These are phyloP conservation scores for Colletotrichum somersetense DNA, from an alignment of 2,329 filamentous ascomycete species.

Conservation along the genomic window DNA sequence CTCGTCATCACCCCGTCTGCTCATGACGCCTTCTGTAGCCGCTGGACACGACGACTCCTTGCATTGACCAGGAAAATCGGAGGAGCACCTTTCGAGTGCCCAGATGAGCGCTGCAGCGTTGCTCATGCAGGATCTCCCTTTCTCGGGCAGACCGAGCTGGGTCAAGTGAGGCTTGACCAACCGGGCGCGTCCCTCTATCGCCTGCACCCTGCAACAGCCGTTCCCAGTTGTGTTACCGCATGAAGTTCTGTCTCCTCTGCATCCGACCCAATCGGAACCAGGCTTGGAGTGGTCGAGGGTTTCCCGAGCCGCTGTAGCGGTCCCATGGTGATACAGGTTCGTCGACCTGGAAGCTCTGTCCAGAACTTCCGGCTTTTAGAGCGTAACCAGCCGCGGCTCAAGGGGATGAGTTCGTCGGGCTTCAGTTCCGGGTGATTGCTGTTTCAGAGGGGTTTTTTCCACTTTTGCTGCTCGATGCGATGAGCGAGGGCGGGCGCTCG, in stretches of 20 bases:
- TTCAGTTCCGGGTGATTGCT: neutral
- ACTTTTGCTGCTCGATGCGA: neutral
- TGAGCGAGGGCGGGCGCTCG: neutral
- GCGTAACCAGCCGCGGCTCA: neutral
- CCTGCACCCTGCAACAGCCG: neutral
- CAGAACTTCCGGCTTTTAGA: neutral
- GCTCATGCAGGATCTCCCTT: neutral
- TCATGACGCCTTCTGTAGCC: neutral
- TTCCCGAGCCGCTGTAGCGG: too few species aligned
- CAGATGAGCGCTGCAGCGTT: neutral
- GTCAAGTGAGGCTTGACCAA: neutral
- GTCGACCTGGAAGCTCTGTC: neutral
- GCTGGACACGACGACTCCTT: too few species aligned
- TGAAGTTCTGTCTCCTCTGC: neutral
- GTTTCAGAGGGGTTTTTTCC: neutral
- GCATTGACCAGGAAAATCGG: neutral
- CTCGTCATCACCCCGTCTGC: neutral
- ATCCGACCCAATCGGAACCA: too few species aligned
- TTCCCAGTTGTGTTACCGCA: neutral
- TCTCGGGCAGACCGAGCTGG: neutral
- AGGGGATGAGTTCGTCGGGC: neutral
- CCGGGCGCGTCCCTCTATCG: neutral
- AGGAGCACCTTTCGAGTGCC: neutral
- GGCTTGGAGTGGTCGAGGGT: neutral
- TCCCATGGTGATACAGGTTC: neutral